Conservation (phyloP, 306 rosid species). For the Quillaja saponaria region DNA sequence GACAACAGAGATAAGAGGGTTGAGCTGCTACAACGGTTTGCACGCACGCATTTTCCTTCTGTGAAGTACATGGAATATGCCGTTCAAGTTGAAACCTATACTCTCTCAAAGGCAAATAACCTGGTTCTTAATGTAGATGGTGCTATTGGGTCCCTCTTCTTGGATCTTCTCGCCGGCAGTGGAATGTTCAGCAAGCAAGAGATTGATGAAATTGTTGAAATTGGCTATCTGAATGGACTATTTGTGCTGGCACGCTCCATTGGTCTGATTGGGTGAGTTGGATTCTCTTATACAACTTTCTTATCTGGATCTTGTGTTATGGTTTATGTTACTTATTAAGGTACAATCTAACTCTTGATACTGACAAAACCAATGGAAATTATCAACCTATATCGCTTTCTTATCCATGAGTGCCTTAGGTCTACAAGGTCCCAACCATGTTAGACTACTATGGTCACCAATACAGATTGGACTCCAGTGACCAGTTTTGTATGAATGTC, state of each 20-base stretch:
- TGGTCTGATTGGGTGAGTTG: slow-evolving; percentile 92
- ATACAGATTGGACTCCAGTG: slow-evolving; percentile 8
- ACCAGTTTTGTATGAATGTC: too few relatives aligned
- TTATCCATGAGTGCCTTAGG: slow-evolving; percentile 27
- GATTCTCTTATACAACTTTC: slow-evolving; percentile 18
- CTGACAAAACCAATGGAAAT: slow-evolving; percentile 16
- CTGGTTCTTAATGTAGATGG: slow-evolving; percentile 97
- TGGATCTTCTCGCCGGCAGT: slow-evolving; percentile 98
- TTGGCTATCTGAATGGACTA: slow-evolving; percentile 96
- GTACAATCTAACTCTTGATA: slow-evolving; percentile 28
- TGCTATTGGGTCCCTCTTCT: slow-evolving; percentile 93
- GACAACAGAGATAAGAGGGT: slow-evolving; percentile 98
- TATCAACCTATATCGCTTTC: slow-evolving; percentile 27
- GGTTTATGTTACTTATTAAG: slow-evolving; percentile 6
- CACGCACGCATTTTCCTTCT: slow-evolving; percentile 90
- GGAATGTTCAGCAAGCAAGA: slow-evolving; percentile 96
- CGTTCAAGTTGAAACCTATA: slow-evolving; percentile 88
- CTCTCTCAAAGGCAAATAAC: slow-evolving; percentile 94
- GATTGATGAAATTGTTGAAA: slow-evolving; percentile 85
- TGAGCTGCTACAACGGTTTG: slow-evolving; percentile 85
- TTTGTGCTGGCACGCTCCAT: slow-evolving; percentile 96
- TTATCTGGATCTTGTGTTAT: slow-evolving; percentile 3
- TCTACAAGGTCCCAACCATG: slow-evolving; percentile 24
- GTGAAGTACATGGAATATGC: slow-evolving; percentile 98
- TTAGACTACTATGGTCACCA: slow-evolving; percentile 34